A percentile compares a stretch with the other conserved stretches of the same genome.
phyloP scores from a whole-genome alignment of 2,329 filamentous ascomycete genomes.

The Diaporthe ilicicola region DNA sequence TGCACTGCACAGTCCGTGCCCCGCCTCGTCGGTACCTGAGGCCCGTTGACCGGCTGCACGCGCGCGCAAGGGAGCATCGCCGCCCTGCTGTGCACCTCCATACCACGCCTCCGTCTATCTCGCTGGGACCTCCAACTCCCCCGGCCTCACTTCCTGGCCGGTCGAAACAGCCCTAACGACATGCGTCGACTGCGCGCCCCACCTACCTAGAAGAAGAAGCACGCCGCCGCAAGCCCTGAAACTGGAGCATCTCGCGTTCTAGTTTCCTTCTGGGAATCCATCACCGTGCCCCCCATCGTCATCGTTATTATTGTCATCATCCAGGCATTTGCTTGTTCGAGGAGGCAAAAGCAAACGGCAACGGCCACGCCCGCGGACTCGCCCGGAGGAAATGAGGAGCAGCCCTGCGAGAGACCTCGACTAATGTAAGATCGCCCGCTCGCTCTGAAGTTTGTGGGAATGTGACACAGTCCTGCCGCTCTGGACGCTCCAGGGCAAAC shows the following conservation, averaged over 20 bases:
- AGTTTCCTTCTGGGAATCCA: constrained; percentile 14
- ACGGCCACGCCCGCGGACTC: not conserved
- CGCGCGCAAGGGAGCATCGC: constrained; percentile 3
- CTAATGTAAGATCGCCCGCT: constrained; percentile 22
- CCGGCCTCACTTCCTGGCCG: not conserved
- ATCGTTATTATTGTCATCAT: not conserved
- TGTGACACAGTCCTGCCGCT: constrained; percentile 1
- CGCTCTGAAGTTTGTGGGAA: constrained; percentile 13
- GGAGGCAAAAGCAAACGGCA: not conserved
- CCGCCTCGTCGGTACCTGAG: constrained; percentile 19
- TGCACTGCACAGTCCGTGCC: constrained; percentile 7
- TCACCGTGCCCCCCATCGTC: not conserved
- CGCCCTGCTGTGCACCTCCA: not conserved
- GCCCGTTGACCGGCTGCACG: constrained; percentile 14
- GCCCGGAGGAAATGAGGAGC: not conserved
- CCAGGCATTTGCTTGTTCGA: not conserved
- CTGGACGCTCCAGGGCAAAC: constrained; percentile 5
- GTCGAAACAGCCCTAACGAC: constrained; percentile 22
- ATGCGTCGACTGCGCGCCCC: constrained; percentile 19
- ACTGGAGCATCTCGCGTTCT: constrained; percentile 7
- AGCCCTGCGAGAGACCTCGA: constrained; percentile 15
- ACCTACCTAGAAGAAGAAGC: constrained; percentile 17
- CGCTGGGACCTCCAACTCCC: not conserved
- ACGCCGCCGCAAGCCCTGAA: constrained; percentile 14
- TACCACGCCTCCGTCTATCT: not conserved